These are phyloP conservation scores for Ehretia macrophylla DNA, from an alignment of 257 asterid genomes.

Conservation along the genomic window DNA sequence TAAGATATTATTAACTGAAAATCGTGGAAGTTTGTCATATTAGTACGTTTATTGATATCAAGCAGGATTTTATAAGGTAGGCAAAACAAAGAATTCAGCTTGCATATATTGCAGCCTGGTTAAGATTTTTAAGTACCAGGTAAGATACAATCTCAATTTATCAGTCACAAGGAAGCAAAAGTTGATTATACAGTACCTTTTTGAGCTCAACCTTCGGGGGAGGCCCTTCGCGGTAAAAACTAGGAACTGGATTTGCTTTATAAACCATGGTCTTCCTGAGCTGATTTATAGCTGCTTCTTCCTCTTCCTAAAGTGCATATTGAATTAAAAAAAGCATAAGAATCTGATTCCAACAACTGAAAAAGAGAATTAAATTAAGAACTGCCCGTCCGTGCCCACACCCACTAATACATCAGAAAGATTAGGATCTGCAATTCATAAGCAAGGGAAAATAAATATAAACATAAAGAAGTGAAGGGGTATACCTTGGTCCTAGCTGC, in stretches of 20 bases:
- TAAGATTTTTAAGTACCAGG: too few species aligned
- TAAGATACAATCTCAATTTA: too few species aligned
- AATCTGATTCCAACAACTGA: neutral
- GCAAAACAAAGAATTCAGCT: too few species aligned
- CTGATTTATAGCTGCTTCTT: conserved; percentile 63
- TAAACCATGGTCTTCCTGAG: conserved; percentile 72
- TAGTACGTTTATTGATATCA: too few species aligned
- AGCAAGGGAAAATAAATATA: neutral
- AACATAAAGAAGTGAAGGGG: conserved; percentile 1
- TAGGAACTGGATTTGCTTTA: conserved; percentile 94
- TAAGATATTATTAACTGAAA: too few species aligned
- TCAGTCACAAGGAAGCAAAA: too few species aligned
- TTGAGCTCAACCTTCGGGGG: conserved; percentile 79
- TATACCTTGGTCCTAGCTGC: conserved; percentile 69
- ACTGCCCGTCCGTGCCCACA: too few species aligned
- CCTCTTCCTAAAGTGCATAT: conserved; percentile 69
- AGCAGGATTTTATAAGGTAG: too few species aligned
- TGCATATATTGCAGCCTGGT: too few species aligned
- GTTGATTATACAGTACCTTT: conserved; percentile 43
- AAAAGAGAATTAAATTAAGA: neutral
- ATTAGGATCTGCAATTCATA: neutral
- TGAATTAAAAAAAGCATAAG: conserved; percentile 1
- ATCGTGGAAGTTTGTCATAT: too few species aligned
- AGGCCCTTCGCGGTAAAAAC: conserved; percentile 78
- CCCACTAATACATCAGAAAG: neutral